Conservation (phyloP, 108 stramenopile species). For the Cyclotella baltica region DNA sequence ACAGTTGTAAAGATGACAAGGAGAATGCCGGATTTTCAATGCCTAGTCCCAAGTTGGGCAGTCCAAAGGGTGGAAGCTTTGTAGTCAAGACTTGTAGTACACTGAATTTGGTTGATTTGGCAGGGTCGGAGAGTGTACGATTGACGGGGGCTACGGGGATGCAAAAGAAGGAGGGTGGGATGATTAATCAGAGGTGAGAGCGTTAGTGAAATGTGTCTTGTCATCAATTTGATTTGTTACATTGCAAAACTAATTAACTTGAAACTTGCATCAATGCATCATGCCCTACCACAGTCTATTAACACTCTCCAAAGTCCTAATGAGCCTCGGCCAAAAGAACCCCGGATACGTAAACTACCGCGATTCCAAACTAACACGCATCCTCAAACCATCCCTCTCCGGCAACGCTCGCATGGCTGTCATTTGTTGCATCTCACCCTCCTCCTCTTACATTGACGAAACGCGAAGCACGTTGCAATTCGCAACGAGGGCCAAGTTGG, state of each 20-base stretch:
- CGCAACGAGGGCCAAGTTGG: conserved; percentile 98
- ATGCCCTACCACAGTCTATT: conserved; percentile 55
- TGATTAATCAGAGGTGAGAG: conserved; percentile 93
- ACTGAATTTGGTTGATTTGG: conserved; percentile 86
- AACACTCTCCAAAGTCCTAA: conserved; percentile 77
- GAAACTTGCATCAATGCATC: no score
- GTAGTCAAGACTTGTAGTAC: conserved; percentile 52
- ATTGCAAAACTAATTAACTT: no score
- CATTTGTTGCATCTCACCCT: conserved; percentile 93
- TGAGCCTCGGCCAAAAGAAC: conserved; percentile 56
- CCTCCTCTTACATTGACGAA: conserved; percentile 97
- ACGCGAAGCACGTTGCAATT: conserved; percentile 97
- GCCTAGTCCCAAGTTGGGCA: not conserved
- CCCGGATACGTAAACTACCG: conserved; percentile 94
- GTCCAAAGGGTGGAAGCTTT: not conserved
- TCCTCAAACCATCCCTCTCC: conserved; percentile 96
- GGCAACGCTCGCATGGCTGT: conserved; percentile 88
- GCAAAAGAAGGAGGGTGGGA: conserved; percentile 97
- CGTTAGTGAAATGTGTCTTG: not conserved
- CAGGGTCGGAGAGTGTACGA: conserved; percentile 91
- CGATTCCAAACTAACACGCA: conserved; percentile 97
- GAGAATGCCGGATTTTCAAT: conserved; percentile 26
- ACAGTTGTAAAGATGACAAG: conserved; percentile 4
- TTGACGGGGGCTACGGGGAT: conserved; percentile 92
- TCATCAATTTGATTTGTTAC: not conserved